Conservation (phyloP, 2,329 filamentous ascomycete species). For the Magnaporthiopsis rhizophila region DNA sequence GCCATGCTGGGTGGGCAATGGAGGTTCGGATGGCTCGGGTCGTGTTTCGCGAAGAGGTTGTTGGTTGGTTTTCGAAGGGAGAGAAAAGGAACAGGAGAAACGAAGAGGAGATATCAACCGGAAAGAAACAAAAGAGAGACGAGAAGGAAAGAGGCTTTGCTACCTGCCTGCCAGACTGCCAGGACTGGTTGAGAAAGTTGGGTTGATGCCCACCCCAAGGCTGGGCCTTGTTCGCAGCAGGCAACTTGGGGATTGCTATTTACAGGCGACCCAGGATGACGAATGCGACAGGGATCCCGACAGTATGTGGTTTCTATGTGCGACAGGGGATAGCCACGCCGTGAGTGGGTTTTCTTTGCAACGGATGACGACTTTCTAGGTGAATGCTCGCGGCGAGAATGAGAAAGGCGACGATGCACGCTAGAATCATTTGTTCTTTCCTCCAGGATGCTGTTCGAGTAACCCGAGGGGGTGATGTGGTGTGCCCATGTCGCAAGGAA, state of each 20-base stretch:
- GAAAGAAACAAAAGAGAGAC: constrained; percentile 7
- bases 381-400: neutral
- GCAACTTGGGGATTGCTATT: neutral
- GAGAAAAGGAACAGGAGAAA: constrained; percentile 2
- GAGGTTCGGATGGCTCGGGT: neutral
- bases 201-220: neutral
- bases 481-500: neutral
- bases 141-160: neutral
- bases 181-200: neutral
- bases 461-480: neutral
- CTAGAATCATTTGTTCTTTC: neutral
- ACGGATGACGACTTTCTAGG: neutral
- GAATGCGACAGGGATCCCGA: constrained; percentile 2
- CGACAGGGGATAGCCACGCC: neutral
- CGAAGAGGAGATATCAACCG: neutral
- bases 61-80: neutral
- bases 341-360: neutral
- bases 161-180: neutral
- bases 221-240: neutral
- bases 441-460: neutral
- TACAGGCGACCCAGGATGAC: constrained; percentile 6
- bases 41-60: constrained; percentile 5
- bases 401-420: neutral
- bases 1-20: constrained; percentile 45
- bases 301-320: neutral